Evolutionary conservation across 1,284 basidiomycete genomes (phyloP), one percentile per base, ranked within the genome.

Genomic region (Prillingera fragicola): DNA sequence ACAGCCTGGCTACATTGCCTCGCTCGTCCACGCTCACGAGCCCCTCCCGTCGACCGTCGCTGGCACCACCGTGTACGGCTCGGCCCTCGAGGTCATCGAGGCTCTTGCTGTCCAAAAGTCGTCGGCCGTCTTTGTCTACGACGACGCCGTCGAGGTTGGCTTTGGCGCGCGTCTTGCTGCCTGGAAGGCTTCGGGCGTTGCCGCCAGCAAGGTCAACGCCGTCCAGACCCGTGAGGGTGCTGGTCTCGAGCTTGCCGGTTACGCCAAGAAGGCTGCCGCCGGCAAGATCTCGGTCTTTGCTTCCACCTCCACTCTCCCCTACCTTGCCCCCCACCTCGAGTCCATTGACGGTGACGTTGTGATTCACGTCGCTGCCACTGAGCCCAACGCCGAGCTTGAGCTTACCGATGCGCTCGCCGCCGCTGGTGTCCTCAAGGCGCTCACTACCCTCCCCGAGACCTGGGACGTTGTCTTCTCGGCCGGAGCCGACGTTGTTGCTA

Each of bases 171-270:
- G 57, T 31, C 49, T 55, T 24, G 29, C 48, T 5, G 34, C 27
- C 5, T 66, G 61, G 57, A 44, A 52, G 31, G 48, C 52, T 23
- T 38, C 48, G 23, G 43, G 42, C 9, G 43, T 55, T 14, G 52
- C 45, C n/a, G 50, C 39, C 10, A 40, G 49, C 3, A 76, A 80
- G 43, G 80, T 85, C 8, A 75, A 85, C 48, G 72, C 78, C 43
- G 74, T 91, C 43, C 88, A 94, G 73, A 89, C 86, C n/a, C 78
- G 90, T 46, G 77, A 83, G 14, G 90, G 90, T 37, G 88, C 90
- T 17, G 90, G 90, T 14, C 72, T 89, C 44, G 80, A 80, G 59
- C 74, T 95, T 49, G 80, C 87, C 29, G 90, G 90, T 14, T 80
- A 87, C 50, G 55, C 66, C 33, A 54, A 54, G 15, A 70, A 70